Conservation (phyloP, 2,329 filamentous ascomycete genomes). For the Sporothrix brasiliensis region DNA sequence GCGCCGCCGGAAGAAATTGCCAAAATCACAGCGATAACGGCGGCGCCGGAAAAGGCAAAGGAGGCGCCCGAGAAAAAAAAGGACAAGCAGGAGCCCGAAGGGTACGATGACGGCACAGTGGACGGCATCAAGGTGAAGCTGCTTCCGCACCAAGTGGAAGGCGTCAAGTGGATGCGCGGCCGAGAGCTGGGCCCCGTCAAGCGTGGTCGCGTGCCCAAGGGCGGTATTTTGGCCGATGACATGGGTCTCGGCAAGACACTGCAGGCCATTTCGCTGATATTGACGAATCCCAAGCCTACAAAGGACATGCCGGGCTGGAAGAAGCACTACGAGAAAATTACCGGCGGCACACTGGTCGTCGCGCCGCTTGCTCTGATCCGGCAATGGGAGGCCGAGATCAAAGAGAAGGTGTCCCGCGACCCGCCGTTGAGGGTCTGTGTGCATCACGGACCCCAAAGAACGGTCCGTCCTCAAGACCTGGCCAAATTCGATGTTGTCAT, state of each 20-base stretch:
- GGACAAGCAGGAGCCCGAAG: constrained; percentile 51
- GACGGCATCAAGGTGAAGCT: constrained; percentile 86
- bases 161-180: constrained; percentile 91
- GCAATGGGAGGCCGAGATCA: constrained; percentile 95
- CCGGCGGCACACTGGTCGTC: constrained; percentile 85
- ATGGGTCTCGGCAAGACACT: constrained; percentile 98
- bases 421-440: constrained; percentile 80
- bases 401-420: constrained; percentile 69
- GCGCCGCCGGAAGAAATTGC: neutral
- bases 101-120: constrained; percentile 57
- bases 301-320: constrained; percentile 62
- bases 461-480: constrained; percentile 75
- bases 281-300: constrained; percentile 75
- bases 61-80: constrained; percentile 59
- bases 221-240: constrained; percentile 93
- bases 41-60: constrained; percentile 7
- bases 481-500: constrained; percentile 91
- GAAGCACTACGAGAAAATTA: constrained; percentile 68
- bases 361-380: constrained; percentile 92
- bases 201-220: constrained; percentile 79
- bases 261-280: constrained; percentile 85
- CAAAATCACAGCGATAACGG: neutral
- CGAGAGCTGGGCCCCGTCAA: constrained; percentile 87
- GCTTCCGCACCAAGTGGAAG: constrained; percentile 90
- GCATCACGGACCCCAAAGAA: constrained; percentile 85